Conservation (phyloP, 2,329 filamentous ascomycete species). For the Bipolaris cookei region DNA sequence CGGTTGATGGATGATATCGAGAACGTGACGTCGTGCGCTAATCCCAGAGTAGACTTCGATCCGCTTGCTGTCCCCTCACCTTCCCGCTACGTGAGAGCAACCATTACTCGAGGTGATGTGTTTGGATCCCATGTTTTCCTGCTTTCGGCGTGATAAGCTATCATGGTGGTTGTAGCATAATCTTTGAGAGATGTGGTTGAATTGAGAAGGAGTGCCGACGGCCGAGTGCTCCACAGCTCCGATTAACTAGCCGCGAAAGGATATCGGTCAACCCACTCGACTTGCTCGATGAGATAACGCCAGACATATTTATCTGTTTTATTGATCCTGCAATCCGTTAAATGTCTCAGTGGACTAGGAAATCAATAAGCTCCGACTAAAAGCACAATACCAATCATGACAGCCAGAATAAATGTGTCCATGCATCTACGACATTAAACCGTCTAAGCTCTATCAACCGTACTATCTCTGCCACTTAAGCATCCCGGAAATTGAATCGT, state of each 20-base stretch:
- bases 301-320: background rate
- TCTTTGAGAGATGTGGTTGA: too few species aligned
- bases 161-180: background rate
- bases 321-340: background rate
- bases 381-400: conserved; percentile 19
- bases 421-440: too few species aligned
- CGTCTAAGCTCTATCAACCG: too few species aligned
- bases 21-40: conserved; percentile 10
- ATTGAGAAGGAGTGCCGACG: too few species aligned
- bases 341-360: background rate
- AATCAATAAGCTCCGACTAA: conserved; percentile 3
- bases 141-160: too few species aligned
- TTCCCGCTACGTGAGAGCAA: conserved; percentile 5
- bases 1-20: background rate
- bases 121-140: background rate
- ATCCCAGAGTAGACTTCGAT: background rate
- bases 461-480: too few species aligned
- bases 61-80: conserved; percentile 9
- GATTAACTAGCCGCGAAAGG: too few species aligned
- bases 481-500: too few species aligned
- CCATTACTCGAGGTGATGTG: background rate
- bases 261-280: too few species aligned
- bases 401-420: conserved; percentile 44
- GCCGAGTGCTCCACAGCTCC: too few species aligned
- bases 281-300: too few species aligned